Evolutionary conservation across 306 rosid species (phyloP).

Genomic region (Corylus avellana): DNA sequence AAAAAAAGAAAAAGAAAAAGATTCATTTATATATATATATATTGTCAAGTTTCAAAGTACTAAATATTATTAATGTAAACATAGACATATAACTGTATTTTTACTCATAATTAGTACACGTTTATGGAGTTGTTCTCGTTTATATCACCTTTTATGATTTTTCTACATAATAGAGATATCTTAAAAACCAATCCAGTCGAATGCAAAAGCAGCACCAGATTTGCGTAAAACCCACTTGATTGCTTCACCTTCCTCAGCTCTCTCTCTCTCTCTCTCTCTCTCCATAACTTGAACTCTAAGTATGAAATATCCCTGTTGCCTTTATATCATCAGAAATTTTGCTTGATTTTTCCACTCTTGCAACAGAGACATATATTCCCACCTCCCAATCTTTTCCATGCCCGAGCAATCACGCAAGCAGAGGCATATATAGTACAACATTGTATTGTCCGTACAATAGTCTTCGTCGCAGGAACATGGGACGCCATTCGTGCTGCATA

Average conservation of each 20-base stretch:
- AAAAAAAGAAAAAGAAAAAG: background rate
- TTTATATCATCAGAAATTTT: conserved; percentile 56
- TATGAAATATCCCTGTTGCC: conserved; percentile 54
- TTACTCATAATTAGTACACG: conserved; percentile 27
- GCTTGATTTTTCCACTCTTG: conserved; percentile 37
- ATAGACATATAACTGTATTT: conserved; percentile 25
- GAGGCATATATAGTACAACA: conserved; percentile 6
- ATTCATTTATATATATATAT: too few relatives aligned
- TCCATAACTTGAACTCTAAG: conserved; percentile 79
- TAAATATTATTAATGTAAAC: conserved; percentile 9
- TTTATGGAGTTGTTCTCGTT: conserved; percentile 29
- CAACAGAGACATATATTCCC: conserved; percentile 45
- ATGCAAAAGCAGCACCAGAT: conserved; percentile 66
- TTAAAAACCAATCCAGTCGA: conserved; percentile 81
- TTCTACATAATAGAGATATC: conserved; percentile 54
- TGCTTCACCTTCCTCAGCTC: conserved; percentile 62
- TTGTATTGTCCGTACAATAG: conserved; percentile 34
- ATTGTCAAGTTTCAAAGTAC: too few relatives aligned
- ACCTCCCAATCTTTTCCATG: conserved; percentile 29
- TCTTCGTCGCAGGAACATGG: conserved; percentile 41
- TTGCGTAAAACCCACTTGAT: conserved; percentile 98
- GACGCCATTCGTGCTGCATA: conserved; percentile 82
- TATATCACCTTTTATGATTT: conserved; percentile 15
- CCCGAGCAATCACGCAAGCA: conserved; percentile 17
- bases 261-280: conserved; percentile 32